Conservation (phyloP, 352 stramenopile genomes). For the Hyaloperonospora brassicae region DNA sequence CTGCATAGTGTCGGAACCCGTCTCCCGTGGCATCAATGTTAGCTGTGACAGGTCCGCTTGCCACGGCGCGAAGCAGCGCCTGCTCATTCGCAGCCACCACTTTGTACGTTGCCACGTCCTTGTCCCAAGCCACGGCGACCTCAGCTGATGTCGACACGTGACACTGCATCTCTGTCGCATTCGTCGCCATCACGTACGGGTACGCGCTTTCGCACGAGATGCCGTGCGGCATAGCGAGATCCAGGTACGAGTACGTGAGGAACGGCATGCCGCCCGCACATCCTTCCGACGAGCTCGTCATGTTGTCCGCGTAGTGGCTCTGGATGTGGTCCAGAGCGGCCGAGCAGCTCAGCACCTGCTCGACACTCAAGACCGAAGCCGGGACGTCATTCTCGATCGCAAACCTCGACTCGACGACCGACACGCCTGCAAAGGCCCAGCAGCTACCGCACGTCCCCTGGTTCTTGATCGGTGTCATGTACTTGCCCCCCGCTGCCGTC, state of each 20-base stretch:
- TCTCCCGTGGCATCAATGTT: conserved; percentile 66
- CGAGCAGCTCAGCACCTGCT: conserved; percentile 81
- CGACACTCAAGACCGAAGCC: conserved; percentile 65
- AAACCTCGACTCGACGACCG: conserved; percentile 62
- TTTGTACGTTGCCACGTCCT: conserved; percentile 44
- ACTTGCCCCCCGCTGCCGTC: conserved; percentile 61
- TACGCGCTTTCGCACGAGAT: conserved; percentile 59
- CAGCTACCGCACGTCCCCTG: conserved; percentile 89
- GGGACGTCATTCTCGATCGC: conserved; percentile 69
- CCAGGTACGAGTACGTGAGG: conserved; percentile 85
- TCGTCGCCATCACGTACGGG: conserved; percentile 78
- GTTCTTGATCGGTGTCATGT: conserved; percentile 88
- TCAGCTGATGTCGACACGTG: conserved; percentile 16
- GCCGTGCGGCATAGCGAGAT: conserved; percentile 45
- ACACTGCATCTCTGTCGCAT: conserved; percentile 38
- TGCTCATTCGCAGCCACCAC: conserved; percentile 44
- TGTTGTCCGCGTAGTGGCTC: conserved; percentile 61
- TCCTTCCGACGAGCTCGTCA: conserved; percentile 71
- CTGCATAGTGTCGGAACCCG: conserved; percentile 79
- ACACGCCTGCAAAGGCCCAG: conserved; percentile 85
- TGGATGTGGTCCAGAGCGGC: conserved; percentile 56
- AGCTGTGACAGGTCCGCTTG: conserved; percentile 58
- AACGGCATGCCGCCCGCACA: conserved; percentile 87
- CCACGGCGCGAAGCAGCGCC: conserved; percentile 55
- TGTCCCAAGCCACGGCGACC: conserved; percentile 46